Base-by-base conservation (phyloP, 176 grass and related monocot species). In the Thinopyrum elongatum region DNA sequence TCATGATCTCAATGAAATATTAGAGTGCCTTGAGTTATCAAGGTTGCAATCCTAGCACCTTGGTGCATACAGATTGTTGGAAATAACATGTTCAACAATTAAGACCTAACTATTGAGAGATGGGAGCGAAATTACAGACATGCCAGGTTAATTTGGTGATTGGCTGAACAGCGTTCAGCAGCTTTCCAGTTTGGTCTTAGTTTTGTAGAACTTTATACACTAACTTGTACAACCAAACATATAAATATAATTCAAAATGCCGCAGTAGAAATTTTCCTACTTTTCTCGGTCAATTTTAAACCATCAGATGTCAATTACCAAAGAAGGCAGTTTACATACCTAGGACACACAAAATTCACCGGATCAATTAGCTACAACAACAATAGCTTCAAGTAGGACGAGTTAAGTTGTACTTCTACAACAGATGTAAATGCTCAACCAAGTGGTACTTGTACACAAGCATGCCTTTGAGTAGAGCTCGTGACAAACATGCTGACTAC, bases 301-400 rank as follows among this genome's bases (percentile, higher is more conserved):
- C 93, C 92, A 36, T 90, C 93, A 68, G 90, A 92, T 95, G 85
- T 3, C 51, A 27, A 87, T 87, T 78, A 25, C 1, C 27, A 22
- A 79, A 55, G 57, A 44, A 30, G 7, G 5, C 11, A 65, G n/a
- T 58, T 35, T 59, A 41, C 59, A 80, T 36, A 82, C 35, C 10
- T 2, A 79, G 46, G 68, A 36, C 35, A 81, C 8, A 2, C 6
- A 25, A 38, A n/a, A 36, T 26, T 29, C 70, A 68, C 36, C 21
- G 2, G 1, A 22, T 38, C 16, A 19, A 46, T 42, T 46, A 57
- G 10, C 21, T 21, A 27, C 28, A 38, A 57, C 5, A 2, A 59
- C 57, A 3, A 79, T n/a, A 12, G n/a, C 23, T 47, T 26, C 9
- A 41, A 65, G 8, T 64, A 55, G 55, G 55, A 58, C 55, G 21